Percentiles rank a stretch among this genome's conserved stretches.
Evolutionary conservation across 2,329 filamentous ascomycete species (phyloP).

Genomic region (Colletotrichum karsti): DNA sequence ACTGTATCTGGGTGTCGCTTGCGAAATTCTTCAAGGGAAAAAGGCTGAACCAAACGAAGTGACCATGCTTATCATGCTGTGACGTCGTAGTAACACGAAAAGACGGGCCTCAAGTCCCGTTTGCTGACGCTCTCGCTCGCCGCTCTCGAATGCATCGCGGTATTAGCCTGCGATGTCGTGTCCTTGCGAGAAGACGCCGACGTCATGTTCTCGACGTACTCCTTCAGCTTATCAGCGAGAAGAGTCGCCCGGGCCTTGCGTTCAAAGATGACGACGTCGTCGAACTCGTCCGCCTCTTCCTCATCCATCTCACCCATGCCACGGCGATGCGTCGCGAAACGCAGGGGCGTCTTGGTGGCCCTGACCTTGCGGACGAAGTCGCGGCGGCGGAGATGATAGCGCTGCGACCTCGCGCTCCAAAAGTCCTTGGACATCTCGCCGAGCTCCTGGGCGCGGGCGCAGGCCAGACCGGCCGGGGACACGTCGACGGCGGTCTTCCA

Average conservation of each 20-base stretch:
- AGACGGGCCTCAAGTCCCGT: constrained; percentile 23
- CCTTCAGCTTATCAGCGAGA: constrained; percentile 21
- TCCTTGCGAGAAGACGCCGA: background rate
- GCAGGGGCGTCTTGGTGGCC: constrained; percentile 43
- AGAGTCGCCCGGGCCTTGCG: constrained; percentile 20
- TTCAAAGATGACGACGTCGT: constrained; percentile 37
- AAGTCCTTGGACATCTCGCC: constrained; percentile 52
- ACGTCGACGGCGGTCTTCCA: constrained; percentile 47
- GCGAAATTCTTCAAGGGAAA: too few relatives aligned
- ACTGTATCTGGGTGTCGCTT: too few relatives aligned
- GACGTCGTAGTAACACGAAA: constrained; percentile 29
- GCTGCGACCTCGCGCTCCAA: constrained; percentile 44
- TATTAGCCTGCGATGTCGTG: background rate
- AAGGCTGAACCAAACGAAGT: background rate
- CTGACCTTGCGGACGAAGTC: constrained; percentile 51
- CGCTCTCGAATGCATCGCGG: background rate
- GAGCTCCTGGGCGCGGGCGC: constrained; percentile 44
- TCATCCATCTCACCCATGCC: constrained; percentile 38
- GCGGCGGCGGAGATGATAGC: constrained; percentile 47
- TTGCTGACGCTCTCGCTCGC: constrained; percentile 8
- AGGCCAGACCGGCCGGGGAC: constrained; percentile 39
- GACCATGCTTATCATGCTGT: background rate
- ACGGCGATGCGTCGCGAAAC: constrained; percentile 48
- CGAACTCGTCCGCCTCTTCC: constrained; percentile 46
- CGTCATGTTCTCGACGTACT: constrained; percentile 20